Evolutionary conservation across 305 asterid genomes (phyloP).

Genomic region (Salvia sclarea): DNA sequence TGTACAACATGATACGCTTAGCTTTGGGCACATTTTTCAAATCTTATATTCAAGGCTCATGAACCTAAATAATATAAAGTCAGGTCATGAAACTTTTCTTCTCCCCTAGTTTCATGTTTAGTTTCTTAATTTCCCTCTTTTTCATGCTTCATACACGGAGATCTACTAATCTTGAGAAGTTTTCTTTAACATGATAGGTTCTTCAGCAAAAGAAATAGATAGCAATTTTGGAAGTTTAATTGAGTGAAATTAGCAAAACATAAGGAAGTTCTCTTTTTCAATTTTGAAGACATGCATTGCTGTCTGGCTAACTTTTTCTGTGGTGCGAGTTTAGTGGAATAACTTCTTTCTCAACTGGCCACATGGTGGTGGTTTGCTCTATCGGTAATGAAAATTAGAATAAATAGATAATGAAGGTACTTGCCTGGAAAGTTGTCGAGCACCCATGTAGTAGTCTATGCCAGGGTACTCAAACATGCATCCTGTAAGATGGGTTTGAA

Average conservation of each 20-base stretch:
- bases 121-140: background rate
- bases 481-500: background rate
- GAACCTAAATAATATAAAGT: background rate
- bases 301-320: background rate
- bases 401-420: background rate
- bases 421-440: background rate
- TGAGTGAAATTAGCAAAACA: background rate
- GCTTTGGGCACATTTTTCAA: background rate
- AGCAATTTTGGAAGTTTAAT: background rate
- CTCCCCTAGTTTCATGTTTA: background rate
- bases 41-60: background rate
- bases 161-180: background rate
- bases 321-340: background rate
- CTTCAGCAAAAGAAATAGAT: background rate
- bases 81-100: background rate
- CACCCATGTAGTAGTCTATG: background rate
- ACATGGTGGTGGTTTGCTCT: background rate
- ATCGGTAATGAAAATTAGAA: background rate
- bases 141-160: background rate
- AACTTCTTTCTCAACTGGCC: conserved; percentile 2
- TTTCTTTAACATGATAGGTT: background rate
- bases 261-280: background rate
- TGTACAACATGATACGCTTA: background rate
- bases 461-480: background rate
- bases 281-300: background rate